phyloP scores from a whole-genome alignment of 345 rosid genomes.

The Stellera chamaejasme region DNA sequence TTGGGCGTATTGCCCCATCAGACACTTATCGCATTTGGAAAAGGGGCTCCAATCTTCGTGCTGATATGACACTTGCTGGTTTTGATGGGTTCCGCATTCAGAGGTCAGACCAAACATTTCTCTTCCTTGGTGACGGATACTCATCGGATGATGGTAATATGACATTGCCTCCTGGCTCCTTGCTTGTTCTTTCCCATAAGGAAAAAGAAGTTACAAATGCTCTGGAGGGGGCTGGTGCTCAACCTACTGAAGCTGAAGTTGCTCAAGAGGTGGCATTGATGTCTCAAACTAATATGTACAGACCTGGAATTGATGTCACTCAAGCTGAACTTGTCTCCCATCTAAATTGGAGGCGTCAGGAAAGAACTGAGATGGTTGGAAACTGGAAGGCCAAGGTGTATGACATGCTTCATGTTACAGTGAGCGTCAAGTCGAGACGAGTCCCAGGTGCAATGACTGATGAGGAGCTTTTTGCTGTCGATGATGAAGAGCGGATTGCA shows the following conservation, averaged over 20 bases:
- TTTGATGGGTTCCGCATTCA: slow-evolving; percentile 96
- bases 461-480: slow-evolving; percentile 90
- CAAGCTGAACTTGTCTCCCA: slow-evolving; percentile 93
- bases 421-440: slow-evolving; percentile 90
- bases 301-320: slow-evolving; percentile 99
- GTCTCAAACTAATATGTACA: slow-evolving; percentile 98
- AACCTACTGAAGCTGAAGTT: slow-evolving; percentile 89
- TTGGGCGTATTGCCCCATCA: slow-evolving; percentile 95
- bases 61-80: slow-evolving; percentile 97
- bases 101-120: slow-evolving; percentile 85
- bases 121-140: slow-evolving; percentile 90
- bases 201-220: slow-evolving; percentile 96
- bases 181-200: slow-evolving; percentile 88
- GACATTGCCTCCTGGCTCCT: slow-evolving; percentile 62
- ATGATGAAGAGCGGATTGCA: slow-evolving; percentile 57
- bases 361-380: slow-evolving; percentile 90
- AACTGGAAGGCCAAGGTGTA: slow-evolving; percentile 95
- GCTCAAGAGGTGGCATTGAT: slow-evolving; percentile 86
- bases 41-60: slow-evolving; percentile 96
- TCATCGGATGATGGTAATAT: slow-evolving; percentile 60
- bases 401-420: slow-evolving; percentile 97
- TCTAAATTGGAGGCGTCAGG: slow-evolving; percentile 96
- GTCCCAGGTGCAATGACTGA: slow-evolving; percentile 99
- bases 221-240: slow-evolving; percentile 93
- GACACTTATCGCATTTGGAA: slow-evolving; percentile 99